phyloP scores from a whole-genome alignment of 139 green algal species.

The Picochlorum sp. region DNA sequence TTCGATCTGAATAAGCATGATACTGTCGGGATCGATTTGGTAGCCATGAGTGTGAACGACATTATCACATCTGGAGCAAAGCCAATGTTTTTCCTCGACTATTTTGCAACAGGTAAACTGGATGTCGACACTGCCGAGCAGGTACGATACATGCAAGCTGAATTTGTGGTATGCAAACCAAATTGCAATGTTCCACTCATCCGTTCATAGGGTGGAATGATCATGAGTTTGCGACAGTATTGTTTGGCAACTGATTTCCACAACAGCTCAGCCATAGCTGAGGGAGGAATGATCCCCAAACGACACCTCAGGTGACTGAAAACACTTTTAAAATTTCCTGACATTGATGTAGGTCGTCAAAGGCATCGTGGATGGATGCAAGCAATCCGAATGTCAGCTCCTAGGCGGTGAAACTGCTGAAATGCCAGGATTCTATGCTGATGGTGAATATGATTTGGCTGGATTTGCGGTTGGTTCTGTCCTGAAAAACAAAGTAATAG shows the following conservation, averaged over 20 bases:
- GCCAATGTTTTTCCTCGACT: conserved; percentile 98
- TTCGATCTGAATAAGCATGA: conserved; percentile 95
- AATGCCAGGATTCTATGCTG: conserved; percentile 96
- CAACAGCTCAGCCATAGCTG: conserved; percentile 12
- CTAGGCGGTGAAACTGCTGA: conserved; percentile 95
- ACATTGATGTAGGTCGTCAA: conserved; percentile 68
- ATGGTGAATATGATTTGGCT: conserved; percentile 96
- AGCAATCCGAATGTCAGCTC: conserved; percentile 75
- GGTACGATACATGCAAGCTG: conserved; percentile 22
- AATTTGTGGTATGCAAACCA: conserved; percentile 11
- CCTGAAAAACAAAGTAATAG: conserved; percentile 85
- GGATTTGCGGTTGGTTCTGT: conserved; percentile 96
- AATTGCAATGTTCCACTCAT: conserved; percentile 10
- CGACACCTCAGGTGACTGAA: conserved; percentile 11
- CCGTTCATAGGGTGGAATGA: neutral
- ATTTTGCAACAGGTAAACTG: conserved; percentile 86
- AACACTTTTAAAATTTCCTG: neutral
- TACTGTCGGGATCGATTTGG: conserved; percentile 96
- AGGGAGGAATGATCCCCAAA: conserved; percentile 32
- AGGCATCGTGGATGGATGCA: conserved; percentile 94
- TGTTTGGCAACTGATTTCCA: conserved; percentile 23
- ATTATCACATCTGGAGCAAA: conserved; percentile 89
- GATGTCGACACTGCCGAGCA: conserved; percentile 90
- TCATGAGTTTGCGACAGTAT: neutral
- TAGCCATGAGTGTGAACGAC: conserved; percentile 96